Conservation (phyloP, 768 basidiomycete genomes). For the Lactarius vividus region DNA sequence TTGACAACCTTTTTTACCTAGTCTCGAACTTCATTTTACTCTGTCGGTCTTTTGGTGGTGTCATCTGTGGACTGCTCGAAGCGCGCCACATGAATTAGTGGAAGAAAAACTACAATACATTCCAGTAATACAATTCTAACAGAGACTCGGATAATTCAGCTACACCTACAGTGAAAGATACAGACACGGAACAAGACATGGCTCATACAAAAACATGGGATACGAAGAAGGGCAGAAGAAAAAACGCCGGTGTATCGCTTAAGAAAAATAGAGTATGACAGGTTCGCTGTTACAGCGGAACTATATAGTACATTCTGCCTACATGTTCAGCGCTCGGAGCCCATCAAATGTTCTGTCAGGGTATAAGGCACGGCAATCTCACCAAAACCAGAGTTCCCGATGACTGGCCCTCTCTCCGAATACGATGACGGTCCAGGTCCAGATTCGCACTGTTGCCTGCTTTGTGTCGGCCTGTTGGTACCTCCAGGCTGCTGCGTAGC, state of each 20-base stretch:
- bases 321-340: background rate
- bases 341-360: background rate
- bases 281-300: background rate
- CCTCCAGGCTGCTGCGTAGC: background rate
- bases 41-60: background rate
- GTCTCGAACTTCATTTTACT: background rate
- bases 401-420: conserved; percentile 13
- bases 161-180: conserved; percentile 4
- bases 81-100: background rate
- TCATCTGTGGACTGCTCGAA: background rate
- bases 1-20: background rate
- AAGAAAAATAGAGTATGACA: conserved; percentile 2
- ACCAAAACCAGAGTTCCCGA: conserved; percentile 17
- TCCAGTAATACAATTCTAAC: background rate
- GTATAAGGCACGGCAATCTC: conserved; percentile 3
- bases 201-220: background rate
- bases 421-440: conserved; percentile 2
- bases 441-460: background rate
- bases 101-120: background rate
- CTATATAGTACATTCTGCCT: background rate
- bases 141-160: background rate
- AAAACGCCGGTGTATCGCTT: background rate
- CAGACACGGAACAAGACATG: background rate
- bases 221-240: background rate
- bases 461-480: background rate